These are phyloP conservation scores for Pleurotus tuoliensis DNA, from an alignment of 768 basidiomycete genomes.

Conservation along the genomic window DNA sequence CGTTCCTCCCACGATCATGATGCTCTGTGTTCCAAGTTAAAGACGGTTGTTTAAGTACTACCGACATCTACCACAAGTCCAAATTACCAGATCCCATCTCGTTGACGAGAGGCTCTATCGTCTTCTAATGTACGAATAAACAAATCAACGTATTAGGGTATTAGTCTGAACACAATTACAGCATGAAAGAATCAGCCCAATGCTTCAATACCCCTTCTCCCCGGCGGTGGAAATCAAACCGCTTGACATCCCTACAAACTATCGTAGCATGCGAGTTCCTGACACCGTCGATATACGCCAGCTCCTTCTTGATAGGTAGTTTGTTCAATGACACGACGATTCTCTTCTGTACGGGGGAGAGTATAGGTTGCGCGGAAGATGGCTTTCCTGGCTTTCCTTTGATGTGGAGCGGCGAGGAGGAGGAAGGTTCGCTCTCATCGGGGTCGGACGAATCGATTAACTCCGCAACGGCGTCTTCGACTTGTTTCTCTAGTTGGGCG, in stretches of 20 bases:
- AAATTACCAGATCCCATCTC: no score
- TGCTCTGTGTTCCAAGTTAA: no score
- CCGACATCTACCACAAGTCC: no score
- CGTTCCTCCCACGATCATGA: no score
- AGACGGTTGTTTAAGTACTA: no score
- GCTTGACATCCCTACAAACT: constrained; percentile 61
- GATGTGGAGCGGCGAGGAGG: background rate
- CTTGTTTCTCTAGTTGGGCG: constrained; percentile 51
- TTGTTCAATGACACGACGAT: constrained; percentile 61
- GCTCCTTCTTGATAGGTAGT: constrained; percentile 69
- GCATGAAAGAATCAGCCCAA: constrained; percentile 62
- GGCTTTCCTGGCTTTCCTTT: background rate
- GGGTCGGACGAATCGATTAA: constrained; percentile 45
- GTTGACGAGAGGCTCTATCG: no score
- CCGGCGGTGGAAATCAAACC: constrained; percentile 50
- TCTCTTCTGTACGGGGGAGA: constrained; percentile 53
- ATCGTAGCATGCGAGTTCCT: constrained; percentile 71
- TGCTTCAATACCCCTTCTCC: constrained; percentile 69
- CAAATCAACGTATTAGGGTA: no score
- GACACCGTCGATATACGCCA: constrained; percentile 57
- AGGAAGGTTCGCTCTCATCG: background rate
- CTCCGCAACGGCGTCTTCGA: constrained; percentile 62
- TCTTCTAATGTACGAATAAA: no score
- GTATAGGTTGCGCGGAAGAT: constrained; percentile 34
- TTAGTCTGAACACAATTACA: constrained; percentile 12